Conservation (phyloP, 2,329 filamentous ascomycete genomes). For the Pseudopyricularia cyperi region DNA sequence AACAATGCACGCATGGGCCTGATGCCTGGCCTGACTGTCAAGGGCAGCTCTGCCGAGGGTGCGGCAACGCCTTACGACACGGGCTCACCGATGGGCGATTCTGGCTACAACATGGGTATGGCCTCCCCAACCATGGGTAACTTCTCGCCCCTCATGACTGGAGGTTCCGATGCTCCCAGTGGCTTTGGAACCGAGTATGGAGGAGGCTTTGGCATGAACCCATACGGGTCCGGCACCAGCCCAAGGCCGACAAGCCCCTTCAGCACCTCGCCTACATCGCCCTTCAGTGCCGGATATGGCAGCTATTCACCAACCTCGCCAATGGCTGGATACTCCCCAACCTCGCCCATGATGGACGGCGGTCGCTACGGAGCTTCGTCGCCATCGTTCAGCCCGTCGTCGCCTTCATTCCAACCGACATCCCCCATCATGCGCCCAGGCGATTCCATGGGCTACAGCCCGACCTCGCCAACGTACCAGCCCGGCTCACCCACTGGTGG, state of each 20-base stretch:
- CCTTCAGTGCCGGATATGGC: constrained; percentile 42
- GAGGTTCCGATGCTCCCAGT: constrained; percentile 56
- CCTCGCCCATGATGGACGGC: constrained; percentile 50
- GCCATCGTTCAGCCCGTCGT: constrained; percentile 50
- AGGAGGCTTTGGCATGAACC: constrained; percentile 35
- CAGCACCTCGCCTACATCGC: constrained; percentile 54
- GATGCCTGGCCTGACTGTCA: constrained; percentile 66
- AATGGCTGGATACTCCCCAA: constrained; percentile 62
- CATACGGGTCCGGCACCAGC: constrained; percentile 49
- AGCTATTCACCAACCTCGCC: constrained; percentile 68
- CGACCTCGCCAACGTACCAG: constrained; percentile 52
- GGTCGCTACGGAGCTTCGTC: constrained; percentile 35
- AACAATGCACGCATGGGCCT: constrained; percentile 80
- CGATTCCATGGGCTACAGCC: constrained; percentile 49
- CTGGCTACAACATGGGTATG: constrained; percentile 47
- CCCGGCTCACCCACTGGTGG: constrained; percentile 39
- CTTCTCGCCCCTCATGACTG: constrained; percentile 67
- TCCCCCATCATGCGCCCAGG: constrained; percentile 45
- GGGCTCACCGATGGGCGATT: constrained; percentile 65
- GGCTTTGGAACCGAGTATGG: constrained; percentile 53
- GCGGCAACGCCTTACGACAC: constrained; percentile 91
- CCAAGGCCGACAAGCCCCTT: constrained; percentile 61
- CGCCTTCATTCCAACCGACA: constrained; percentile 50
- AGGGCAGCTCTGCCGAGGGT: constrained; percentile 63
- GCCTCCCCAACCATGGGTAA: constrained; percentile 49